Conservation (phyloP, 192 early-diverging fungal species). For the Geosiphon pyriformis region DNA sequence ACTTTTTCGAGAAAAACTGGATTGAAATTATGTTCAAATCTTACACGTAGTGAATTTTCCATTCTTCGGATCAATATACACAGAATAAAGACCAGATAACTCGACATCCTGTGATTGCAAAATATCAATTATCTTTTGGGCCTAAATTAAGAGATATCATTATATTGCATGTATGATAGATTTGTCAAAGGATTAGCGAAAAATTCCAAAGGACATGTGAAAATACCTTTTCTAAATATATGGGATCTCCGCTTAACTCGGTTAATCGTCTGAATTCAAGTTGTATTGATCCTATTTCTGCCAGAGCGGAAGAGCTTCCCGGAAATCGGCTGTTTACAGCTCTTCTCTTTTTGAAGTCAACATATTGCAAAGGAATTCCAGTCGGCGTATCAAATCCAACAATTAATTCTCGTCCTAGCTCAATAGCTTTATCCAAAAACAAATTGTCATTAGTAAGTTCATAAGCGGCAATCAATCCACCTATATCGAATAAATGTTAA, state of each 20-base stretch:
- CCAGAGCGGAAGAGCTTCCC: slow-evolving; percentile 37
- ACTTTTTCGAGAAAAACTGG: not conserved
- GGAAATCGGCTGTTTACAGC: not conserved
- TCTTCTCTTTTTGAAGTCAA: slow-evolving; percentile 46
- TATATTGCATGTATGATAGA: not conserved
- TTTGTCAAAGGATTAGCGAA: too few relatives aligned
- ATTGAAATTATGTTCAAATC: slow-evolving; percentile 22
- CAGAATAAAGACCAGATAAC: slow-evolving; percentile 54
- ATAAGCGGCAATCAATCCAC: slow-evolving; percentile 78
- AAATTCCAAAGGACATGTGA: too few relatives aligned
- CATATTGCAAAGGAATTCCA: slow-evolving; percentile 66
- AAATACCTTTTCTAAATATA: slow-evolving; percentile 59
- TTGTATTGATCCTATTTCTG: slow-evolving; percentile 73
- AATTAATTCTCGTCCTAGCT: slow-evolving; percentile 62
- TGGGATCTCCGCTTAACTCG: slow-evolving; percentile 65
- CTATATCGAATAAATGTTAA: slow-evolving; percentile 44
- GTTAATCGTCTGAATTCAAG: slow-evolving; percentile 81
- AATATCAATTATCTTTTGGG: slow-evolving; percentile 51
- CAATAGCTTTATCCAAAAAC: slow-evolving; percentile 63
- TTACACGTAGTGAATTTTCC: slow-evolving; percentile 22
- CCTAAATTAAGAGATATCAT: slow-evolving; percentile 31
- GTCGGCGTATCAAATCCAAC: slow-evolving; percentile 69
- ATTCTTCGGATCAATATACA: slow-evolving; percentile 41
- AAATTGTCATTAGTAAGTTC: slow-evolving; percentile 69
- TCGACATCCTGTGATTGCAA: slow-evolving; percentile 38